Base-by-base conservation (phyloP, 306 rosid species). In the Phaseolus lunatus region DNA sequence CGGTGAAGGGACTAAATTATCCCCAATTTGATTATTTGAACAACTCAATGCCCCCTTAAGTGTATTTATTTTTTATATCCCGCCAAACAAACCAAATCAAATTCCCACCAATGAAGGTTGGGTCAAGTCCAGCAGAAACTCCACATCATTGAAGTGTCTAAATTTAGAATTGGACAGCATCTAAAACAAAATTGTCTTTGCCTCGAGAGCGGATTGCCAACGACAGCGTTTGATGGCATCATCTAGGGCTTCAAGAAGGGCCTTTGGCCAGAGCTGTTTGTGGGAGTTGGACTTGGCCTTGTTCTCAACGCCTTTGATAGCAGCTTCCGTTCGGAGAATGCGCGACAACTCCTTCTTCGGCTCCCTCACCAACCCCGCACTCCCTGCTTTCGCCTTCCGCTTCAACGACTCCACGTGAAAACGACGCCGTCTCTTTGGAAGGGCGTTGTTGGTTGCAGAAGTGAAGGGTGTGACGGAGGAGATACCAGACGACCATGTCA, bases 271-370 rank as follows among this genome's bases (percentile, higher is more conserved):
- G 1, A 94, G 82, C 41, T 84, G 92, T 7, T 68, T 86, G 77
- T 90, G 81, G 85, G 87, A 89, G 76, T 76, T 85, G 1, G 98
- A 90, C 49, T 85, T 88, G 4, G 83, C 90, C 79, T 94, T 94
- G 59, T 82, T 86, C 79, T 80, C 86, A 2, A 94, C 81, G 29
- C 90, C 90, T 65, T 23, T 78, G n/a, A 94, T 85, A 2, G 98
- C 97, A 7, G 97, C 90, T 70, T 94, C 98, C 1, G 90, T 94
- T 75, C 97, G 79, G 54, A 94, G 91, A 82, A 94, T 87, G 74
- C 91, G 90, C 15, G 97, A 94, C 9, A 94, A 76, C 10, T 88
- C 91, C 84, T 94, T 93, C 44, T 77, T 83, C 1, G 86, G 41
- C 49, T 89, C 86, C 81, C 78, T 89, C 86, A 80, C 88, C 45